Percentiles rank a stretch among this genome's conserved stretches.
These are phyloP conservation scores for Salix caprea DNA, from an alignment of 345 rosid species.

Conservation along the genomic window DNA sequence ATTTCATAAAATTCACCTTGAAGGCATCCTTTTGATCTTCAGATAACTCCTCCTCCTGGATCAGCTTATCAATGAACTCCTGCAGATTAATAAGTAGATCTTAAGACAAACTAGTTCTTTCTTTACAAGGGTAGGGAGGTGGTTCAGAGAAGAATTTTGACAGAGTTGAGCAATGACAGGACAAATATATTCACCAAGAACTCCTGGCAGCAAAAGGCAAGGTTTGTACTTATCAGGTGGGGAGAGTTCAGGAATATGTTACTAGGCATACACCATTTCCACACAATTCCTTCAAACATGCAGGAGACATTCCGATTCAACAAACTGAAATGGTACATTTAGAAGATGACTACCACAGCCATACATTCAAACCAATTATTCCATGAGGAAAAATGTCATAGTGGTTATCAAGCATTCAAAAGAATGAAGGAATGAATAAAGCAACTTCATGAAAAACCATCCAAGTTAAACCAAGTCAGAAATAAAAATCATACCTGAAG, in stretches of 20 bases:
- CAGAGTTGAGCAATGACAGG: background rate
- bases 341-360: background rate
- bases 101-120: slow-evolving; percentile 1
- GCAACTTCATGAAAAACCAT: slow-evolving; percentile 1
- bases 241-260: background rate
- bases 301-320: background rate
- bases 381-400: background rate
- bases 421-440: background rate
- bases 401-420: background rate
- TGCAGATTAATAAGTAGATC: slow-evolving; percentile 24
- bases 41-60: slow-evolving; percentile 58
- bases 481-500: slow-evolving; percentile 54
- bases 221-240: background rate
- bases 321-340: background rate
- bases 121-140: background rate
- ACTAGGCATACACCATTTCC: background rate
- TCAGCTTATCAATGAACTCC: slow-evolving; percentile 66
- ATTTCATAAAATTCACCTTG: slow-evolving; percentile 39
- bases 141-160: background rate
- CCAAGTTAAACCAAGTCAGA: background rate
- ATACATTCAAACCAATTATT: background rate
- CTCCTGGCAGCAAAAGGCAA: background rate
- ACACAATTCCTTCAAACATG: background rate
- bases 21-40: slow-evolving; percentile 86
- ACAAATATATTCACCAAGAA: background rate